These are phyloP conservation scores for Colletotrichum spinosum DNA, from an alignment of 2,329 filamentous ascomycete genomes.

Conservation along the genomic window DNA sequence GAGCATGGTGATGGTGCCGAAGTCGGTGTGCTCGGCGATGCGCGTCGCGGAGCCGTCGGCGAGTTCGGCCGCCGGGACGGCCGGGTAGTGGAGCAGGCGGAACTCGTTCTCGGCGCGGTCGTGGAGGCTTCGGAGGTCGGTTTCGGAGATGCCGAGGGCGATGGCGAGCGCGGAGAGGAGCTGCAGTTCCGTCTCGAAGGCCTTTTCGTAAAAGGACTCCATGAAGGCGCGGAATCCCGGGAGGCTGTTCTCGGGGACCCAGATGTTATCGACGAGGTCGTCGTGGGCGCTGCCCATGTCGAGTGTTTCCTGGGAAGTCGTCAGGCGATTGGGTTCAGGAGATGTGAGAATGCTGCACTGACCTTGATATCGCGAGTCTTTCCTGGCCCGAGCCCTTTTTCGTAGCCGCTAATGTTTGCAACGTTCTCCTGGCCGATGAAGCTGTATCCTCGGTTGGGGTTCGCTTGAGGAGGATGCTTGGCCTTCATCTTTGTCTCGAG, in stretches of 20 bases:
- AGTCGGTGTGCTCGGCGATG: constrained; percentile 49
- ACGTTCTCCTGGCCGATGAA: constrained; percentile 46
- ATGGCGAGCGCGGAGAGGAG: constrained; percentile 47
- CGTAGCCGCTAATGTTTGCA: constrained; percentile 42
- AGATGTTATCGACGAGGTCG: constrained; percentile 49
- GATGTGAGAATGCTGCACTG: not conserved
- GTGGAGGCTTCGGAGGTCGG: constrained; percentile 25
- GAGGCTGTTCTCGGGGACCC: constrained; percentile 50
- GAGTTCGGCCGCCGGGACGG: constrained; percentile 53
- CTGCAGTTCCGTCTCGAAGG: constrained; percentile 43
- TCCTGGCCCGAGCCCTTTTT: constrained; percentile 20
- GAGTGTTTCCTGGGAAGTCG: constrained; percentile 2
- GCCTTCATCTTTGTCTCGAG: constrained; percentile 44
- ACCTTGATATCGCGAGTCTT: constrained; percentile 27
- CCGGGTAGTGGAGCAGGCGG: constrained; percentile 37
- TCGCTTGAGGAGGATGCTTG: constrained; percentile 44
- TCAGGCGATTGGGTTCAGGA: accelerated
- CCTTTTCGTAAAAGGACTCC: constrained; percentile 45
- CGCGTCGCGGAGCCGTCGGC: constrained; percentile 39
- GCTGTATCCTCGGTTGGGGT: constrained; percentile 47
- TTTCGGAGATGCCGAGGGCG: constrained; percentile 46
- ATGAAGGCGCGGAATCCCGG: constrained; percentile 50
- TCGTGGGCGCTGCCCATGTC: constrained; percentile 22
- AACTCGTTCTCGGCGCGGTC: constrained; percentile 36
- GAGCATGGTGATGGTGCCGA: constrained; percentile 47